A percentile compares a stretch with the other conserved stretches of the same genome.
Conservation (phyloP, 495 filamentous ascomycete species). For the Trichoderma parareesei region DNA sequence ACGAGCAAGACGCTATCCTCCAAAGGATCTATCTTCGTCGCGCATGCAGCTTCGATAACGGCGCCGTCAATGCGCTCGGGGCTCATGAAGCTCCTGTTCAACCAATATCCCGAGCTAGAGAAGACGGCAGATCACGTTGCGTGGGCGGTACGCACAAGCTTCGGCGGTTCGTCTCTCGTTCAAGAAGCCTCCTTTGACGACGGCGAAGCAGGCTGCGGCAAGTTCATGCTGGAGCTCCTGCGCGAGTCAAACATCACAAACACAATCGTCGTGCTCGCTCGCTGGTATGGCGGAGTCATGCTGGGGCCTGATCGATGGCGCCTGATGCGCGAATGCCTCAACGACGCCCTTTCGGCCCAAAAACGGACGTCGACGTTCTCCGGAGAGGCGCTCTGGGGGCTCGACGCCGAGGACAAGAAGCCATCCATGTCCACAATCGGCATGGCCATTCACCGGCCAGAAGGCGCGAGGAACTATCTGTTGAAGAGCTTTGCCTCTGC, state of each 20-base stretch:
- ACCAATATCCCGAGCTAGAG: slow-evolving; percentile 30
- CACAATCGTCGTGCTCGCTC: slow-evolving; percentile 77
- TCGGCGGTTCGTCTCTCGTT: slow-evolving; percentile 10
- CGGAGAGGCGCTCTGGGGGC: slow-evolving; percentile 61
- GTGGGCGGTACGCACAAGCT: slow-evolving; percentile 39
- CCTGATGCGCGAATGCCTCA: slow-evolving; percentile 43
- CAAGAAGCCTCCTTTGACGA: slow-evolving; percentile 84
- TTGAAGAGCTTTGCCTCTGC: slow-evolving; percentile 50
- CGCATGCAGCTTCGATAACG: slow-evolving; percentile 35
- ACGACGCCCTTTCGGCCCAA: slow-evolving; percentile 37
- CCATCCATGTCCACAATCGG: slow-evolving; percentile 24
- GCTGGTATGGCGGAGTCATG: slow-evolving; percentile 88
- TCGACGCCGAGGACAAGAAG: slow-evolving; percentile 64
- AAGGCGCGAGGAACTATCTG: slow-evolving; percentile 53
- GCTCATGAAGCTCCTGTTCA: slow-evolving; percentile 33
- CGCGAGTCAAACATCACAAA: slow-evolving; percentile 72
- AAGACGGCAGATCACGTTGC: slow-evolving; percentile 42
- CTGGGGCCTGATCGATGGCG: slow-evolving; percentile 74
- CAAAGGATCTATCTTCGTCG: slow-evolving; percentile 44
- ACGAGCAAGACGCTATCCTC: slow-evolving; percentile 6
- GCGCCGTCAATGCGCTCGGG: slow-evolving; percentile 27
- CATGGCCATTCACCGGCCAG: slow-evolving; percentile 61
- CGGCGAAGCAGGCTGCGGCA: slow-evolving; percentile 81
- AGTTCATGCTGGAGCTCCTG: slow-evolving; percentile 69
- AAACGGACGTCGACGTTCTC: slow-evolving; percentile 32